Evolutionary conservation across 2,329 filamentous ascomycete genomes (phyloP), one percentile per base, ranked within the genome.

Genomic region (Fusarium lateritium): DNA sequence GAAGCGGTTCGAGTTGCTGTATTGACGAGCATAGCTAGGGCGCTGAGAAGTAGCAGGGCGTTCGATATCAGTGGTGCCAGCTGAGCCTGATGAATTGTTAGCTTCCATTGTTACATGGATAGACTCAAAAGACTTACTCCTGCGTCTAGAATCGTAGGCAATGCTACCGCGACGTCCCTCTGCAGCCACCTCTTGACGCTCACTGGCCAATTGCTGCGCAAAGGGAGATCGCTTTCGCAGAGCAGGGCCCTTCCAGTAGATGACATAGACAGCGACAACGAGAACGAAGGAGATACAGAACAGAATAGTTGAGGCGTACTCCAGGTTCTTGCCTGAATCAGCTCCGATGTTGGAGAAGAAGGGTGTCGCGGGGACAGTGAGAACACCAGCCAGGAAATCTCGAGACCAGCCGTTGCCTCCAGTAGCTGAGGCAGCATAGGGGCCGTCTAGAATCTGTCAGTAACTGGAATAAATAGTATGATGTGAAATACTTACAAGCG

Each of bases 401-500:
- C 92, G 85, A 4, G 90, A 85, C 80, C 91, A 93, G 3, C 91
- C 92, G 67, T 94, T 94, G 21, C 91, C 91, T 40, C 91, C 92
- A 0, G 91, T 93, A 1, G 92, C 92, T 0, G 90, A 92, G 2
- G 91, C 91, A 3, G 90, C 88, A 76, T 92, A 93, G 0, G 88
- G 88, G 0, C 91, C 92, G 72, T 74, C 71, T 73, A 1, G 0
- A 2, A 3, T 2, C 1, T 26, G 40, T 72, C 8, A 73, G 50
- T 8, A 7, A 6, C 4, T 21, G 0, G 2, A 11, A 0, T 1
- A 26, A 9, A 11, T 8, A 3, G 6, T 3, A 1, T 13, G 3
- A 2, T 8, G 4, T 0, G 13, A 1, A 26, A 0, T 26, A 55
- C 71, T 68, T 46, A 73, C 71, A 75, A 2, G 73, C 70, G 22